phyloP scores from a whole-genome alignment of 2,329 filamentous ascomycete species.

The Alternaria tenuissima region DNA sequence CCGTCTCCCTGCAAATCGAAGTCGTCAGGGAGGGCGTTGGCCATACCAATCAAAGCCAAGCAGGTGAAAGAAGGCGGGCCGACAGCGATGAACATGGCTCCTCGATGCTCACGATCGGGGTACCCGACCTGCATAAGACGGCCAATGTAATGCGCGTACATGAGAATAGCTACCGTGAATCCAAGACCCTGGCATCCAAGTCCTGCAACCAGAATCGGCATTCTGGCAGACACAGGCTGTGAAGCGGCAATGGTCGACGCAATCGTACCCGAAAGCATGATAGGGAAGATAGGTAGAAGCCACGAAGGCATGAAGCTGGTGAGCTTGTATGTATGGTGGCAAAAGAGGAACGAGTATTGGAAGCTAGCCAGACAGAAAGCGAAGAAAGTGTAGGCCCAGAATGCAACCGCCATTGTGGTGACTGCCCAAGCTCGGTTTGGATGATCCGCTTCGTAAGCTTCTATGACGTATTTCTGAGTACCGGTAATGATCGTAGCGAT shows the following conservation, averaged over 20 bases:
- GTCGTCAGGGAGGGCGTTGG: conserved; percentile 59
- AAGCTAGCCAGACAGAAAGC: conserved; percentile 52
- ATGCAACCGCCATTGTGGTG: conserved; percentile 51
- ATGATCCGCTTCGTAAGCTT: conserved; percentile 46
- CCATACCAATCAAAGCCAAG: conserved; percentile 74
- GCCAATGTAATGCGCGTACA: conserved; percentile 77
- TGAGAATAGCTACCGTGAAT: conserved; percentile 72
- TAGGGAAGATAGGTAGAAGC: conserved; percentile 77
- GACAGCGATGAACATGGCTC: conserved; percentile 79
- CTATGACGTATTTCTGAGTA: conserved; percentile 50
- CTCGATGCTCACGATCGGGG: conserved; percentile 69
- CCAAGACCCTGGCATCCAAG: conserved; percentile 75
- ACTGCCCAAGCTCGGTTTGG: conserved; percentile 53
- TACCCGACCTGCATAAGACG: conserved; percentile 74
- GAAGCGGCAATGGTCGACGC: conserved; percentile 70
- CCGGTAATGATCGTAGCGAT: conserved; percentile 54
- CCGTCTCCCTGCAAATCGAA: conserved; percentile 59
- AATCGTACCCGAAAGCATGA: conserved; percentile 77
- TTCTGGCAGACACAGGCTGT: conserved; percentile 64
- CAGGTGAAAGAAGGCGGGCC: conserved; percentile 77
- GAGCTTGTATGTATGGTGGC: conserved; percentile 64
- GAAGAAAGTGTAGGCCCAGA: conserved; percentile 56
- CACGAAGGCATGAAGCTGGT: conserved; percentile 77
- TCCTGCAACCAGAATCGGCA: conserved; percentile 72
- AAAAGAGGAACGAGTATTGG: conserved; percentile 72